Evolutionary conservation across 495 filamentous ascomycete genomes (phyloP).

Genomic region (Podospora pseudocomata): DNA sequence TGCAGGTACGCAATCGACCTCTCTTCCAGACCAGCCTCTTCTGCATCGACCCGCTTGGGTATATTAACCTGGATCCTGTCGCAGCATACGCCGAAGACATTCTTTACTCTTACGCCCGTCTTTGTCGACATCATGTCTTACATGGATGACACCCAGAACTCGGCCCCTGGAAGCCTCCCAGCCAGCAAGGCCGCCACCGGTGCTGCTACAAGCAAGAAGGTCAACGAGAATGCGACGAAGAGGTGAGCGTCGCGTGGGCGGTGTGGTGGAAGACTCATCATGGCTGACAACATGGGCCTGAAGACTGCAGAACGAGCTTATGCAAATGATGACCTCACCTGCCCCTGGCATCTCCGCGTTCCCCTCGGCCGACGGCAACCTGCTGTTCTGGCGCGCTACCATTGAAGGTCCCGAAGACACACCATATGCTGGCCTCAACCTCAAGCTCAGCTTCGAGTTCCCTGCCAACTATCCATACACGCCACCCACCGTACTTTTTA

Average conservation of each 20-base stretch:
- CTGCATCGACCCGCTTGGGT: background rate
- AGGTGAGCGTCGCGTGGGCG: constrained; percentile 48
- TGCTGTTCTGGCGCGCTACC: constrained; percentile 87
- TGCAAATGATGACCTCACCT: constrained; percentile 94
- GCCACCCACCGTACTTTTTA: constrained; percentile 89
- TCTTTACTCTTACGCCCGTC: constrained; percentile 13
- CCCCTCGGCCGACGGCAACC: constrained; percentile 82
- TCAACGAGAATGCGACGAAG: constrained; percentile 72
- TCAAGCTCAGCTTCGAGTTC: constrained; percentile 93
- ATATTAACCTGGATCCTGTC: constrained; percentile 25
- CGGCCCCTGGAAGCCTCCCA: constrained; percentile 56
- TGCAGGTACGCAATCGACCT: constrained; percentile 22
- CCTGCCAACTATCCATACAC: constrained; percentile 90
- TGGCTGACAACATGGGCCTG: constrained; percentile 11
- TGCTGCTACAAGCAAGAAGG: constrained; percentile 46
- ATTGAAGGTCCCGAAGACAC: constrained; percentile 90
- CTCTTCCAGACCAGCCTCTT: constrained; percentile 1
- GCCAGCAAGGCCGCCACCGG: constrained; percentile 53
- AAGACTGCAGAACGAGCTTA: constrained; percentile 93
- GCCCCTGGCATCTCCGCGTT: constrained; percentile 95
- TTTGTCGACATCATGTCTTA: constrained; percentile 53
- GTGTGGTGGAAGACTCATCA: background rate
- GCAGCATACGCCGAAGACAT: constrained; percentile 17
- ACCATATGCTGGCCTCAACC: constrained; percentile 79
- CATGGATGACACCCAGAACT: constrained; percentile 71